These are phyloP conservation scores for Kwoniella newhampshirensis DNA, from an alignment of 768 basidiomycete species.

Conservation along the genomic window DNA sequence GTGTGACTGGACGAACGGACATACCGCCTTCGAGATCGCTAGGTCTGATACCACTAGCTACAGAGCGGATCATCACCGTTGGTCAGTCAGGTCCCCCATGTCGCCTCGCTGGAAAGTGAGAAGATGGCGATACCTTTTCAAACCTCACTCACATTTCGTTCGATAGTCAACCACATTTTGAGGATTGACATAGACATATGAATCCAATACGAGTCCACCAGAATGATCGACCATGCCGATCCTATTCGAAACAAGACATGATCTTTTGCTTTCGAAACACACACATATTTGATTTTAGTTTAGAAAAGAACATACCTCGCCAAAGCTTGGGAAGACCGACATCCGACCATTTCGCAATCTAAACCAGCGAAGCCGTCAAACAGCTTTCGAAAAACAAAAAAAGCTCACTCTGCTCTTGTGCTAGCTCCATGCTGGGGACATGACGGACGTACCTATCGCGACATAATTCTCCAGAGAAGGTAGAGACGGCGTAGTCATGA, in stretches of 20 bases:
- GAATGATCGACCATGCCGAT: constrained; percentile 84
- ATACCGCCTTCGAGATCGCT: constrained; percentile 64
- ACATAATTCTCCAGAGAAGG: constrained; percentile 27
- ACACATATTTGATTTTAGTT: neutral
- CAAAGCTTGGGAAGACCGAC: constrained; percentile 24
- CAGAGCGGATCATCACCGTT: too few species aligned
- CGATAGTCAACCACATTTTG: constrained; percentile 86
- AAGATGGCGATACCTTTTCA: neutral
- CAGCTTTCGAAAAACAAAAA: too few species aligned
- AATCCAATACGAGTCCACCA: constrained; percentile 73
- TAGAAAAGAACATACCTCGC: constrained; percentile 30
- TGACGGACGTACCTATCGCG: constrained; percentile 37
- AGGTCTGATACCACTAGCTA: constrained; percentile 68
- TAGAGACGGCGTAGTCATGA: too few species aligned
- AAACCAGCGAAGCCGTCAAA: too few species aligned
- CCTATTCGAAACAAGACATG: constrained; percentile 14
- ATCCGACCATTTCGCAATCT: constrained; percentile 44
- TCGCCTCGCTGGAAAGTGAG: neutral
- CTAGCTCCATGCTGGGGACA: too few species aligned
- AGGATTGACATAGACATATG: constrained; percentile 71
- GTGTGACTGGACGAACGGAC: neutral
- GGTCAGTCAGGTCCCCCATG: neutral
- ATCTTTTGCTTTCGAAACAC: neutral
- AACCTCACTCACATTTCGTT: constrained; percentile 61
- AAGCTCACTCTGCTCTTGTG: too few species aligned